Evolutionary conservation across 352 stramenopile genomes (phyloP).

Genomic region (Globisporangium heterothallicum): DNA sequence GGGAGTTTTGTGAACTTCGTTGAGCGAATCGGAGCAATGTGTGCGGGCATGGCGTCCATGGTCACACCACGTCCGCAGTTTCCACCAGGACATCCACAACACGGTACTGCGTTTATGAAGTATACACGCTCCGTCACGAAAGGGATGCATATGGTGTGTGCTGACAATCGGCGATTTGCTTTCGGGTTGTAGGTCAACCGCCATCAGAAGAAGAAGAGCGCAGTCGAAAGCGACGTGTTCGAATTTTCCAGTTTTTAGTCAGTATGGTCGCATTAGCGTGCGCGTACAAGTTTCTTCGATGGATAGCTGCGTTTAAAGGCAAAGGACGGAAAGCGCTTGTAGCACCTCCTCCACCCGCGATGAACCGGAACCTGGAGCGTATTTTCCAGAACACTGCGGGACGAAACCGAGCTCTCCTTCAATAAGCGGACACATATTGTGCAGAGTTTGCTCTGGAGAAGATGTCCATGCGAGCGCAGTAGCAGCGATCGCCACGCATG

Average conservation of each 20-base stretch:
- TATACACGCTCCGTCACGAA: background rate
- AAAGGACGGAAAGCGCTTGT: constrained; percentile 27
- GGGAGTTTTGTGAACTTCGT: constrained; percentile 80
- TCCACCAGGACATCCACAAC: constrained; percentile 68
- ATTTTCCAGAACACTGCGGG: constrained; percentile 67
- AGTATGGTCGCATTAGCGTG: constrained; percentile 44
- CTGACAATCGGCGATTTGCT: background rate
- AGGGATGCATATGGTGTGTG: background rate
- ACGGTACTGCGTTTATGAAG: background rate
- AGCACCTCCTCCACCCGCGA: constrained; percentile 19
- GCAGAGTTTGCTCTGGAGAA: background rate
- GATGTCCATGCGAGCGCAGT: constrained; percentile 1
- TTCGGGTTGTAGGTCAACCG: constrained; percentile 29
- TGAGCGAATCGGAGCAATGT: constrained; percentile 79
- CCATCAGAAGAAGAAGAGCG: constrained; percentile 70
- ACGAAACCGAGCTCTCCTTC: constrained; percentile 10
- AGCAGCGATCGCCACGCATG: background rate
- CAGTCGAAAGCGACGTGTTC: constrained; percentile 60
- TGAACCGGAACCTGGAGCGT: constrained; percentile 46
- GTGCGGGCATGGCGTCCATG: constrained; percentile 59
- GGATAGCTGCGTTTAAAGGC: constrained; percentile 42
- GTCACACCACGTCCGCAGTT: constrained; percentile 56
- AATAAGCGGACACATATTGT: constrained; percentile 8
- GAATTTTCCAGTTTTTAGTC: constrained; percentile 77
- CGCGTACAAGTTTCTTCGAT: constrained; percentile 57